phyloP scores from a whole-genome alignment of 2,329 filamentous ascomycete genomes.

The Monosporascus sp. region DNA sequence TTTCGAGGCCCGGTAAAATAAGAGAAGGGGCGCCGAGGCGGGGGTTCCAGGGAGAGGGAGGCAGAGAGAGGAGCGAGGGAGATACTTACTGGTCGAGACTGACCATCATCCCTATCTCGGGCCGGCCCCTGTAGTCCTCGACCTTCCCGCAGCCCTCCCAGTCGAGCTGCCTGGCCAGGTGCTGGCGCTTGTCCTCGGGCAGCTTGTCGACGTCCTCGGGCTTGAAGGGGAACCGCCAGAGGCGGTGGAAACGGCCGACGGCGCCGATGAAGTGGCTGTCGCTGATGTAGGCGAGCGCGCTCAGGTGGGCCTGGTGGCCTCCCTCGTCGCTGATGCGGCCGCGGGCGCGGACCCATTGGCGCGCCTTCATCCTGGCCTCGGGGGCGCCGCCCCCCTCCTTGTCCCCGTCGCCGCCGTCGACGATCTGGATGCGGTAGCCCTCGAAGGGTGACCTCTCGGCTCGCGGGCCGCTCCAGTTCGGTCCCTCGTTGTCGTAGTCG shows the following conservation, averaged over 20 bases:
- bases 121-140: constrained; percentile 45
- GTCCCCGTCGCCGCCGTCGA: constrained; percentile 14
- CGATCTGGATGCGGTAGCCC: constrained; percentile 37
- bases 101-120: constrained; percentile 77
- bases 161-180: constrained; percentile 34
- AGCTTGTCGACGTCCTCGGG: constrained; percentile 49
- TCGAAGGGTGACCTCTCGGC: constrained; percentile 45
- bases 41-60: not conserved
- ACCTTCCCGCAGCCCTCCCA: constrained; percentile 41
- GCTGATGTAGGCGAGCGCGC: constrained; percentile 86
- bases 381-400: not conserved
- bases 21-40: not conserved
- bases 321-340: constrained; percentile 69
- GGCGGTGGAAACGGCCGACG: constrained; percentile 70
- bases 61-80: not conserved
- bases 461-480: constrained; percentile 19
- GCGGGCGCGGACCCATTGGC: constrained; percentile 69
- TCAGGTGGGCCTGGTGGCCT: constrained; percentile 75
- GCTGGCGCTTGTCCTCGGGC: constrained; percentile 33
- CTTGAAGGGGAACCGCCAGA: constrained; percentile 65
- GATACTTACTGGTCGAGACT: constrained; percentile 60
- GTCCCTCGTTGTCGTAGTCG: constrained; percentile 43
- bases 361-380: constrained; percentile 39
- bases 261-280: constrained; percentile 94
- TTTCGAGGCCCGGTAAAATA: not conserved